phyloP scores from a whole-genome alignment of 2,329 filamentous ascomycete genomes.

The Pseudogymnoascus sp. region DNA sequence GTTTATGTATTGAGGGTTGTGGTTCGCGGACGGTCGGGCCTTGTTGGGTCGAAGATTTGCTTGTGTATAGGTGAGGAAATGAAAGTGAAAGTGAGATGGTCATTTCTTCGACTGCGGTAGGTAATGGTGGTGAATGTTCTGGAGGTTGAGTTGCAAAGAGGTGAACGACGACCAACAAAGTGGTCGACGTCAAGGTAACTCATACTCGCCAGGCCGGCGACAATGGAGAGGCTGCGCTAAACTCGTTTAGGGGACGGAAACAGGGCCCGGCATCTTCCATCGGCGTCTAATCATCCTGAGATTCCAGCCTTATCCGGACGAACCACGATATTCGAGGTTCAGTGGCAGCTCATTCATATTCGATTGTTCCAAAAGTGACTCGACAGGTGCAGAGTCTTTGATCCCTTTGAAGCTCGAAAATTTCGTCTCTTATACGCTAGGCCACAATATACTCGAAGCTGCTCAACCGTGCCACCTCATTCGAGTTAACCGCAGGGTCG shows the following conservation, averaged over 20 bases:
- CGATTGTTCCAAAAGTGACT: background rate
- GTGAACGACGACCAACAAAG: background rate
- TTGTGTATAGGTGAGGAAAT: conserved; percentile 9
- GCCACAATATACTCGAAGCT: background rate
- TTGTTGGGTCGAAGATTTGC: conserved; percentile 7
- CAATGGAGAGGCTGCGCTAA: conserved; percentile 6
- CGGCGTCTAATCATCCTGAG: conserved; percentile 4
- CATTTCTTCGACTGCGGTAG: conserved; percentile 8
- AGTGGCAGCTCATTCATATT: background rate
- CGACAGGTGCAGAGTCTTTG: background rate
- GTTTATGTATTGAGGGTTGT: conserved; percentile 6
- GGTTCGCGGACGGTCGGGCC: background rate
- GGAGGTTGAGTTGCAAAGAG: background rate
- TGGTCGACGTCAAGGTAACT: conserved; percentile 8
- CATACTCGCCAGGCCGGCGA: background rate
- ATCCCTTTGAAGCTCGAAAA: background rate
- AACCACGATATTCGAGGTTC: background rate
- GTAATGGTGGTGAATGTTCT: background rate
- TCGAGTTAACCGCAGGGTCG: background rate
- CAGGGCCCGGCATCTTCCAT: conserved; percentile 2
- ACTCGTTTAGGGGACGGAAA: background rate
- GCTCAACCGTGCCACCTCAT: background rate
- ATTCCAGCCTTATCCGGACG: conserved; percentile 7
- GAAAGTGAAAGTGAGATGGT: conserved; percentile 6
- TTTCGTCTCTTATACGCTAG: background rate